Percentiles rank a stretch among this genome's conserved stretches.
Conservation (phyloP, 306 rosid genomes). For the Lathyrus aphaca region DNA sequence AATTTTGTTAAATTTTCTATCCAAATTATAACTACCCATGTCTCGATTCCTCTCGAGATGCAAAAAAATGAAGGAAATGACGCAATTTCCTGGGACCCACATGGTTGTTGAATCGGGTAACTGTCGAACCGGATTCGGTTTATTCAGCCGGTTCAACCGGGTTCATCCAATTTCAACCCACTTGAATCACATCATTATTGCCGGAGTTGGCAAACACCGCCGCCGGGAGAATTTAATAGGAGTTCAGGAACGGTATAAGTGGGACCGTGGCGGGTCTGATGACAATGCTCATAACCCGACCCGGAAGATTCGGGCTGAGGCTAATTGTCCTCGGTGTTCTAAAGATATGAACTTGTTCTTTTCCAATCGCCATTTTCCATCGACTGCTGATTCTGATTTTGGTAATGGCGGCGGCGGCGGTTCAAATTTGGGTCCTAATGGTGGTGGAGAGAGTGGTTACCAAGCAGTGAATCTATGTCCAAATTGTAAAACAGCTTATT, state of each 20-base stretch:
- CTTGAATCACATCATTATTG: constrained; percentile 49
- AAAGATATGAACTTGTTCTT: constrained; percentile 74
- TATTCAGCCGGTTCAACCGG: constrained; percentile 44
- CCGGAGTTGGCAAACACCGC: constrained; percentile 43
- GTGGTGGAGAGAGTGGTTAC: constrained; percentile 44
- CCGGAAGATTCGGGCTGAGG: constrained; percentile 86
- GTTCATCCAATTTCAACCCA: constrained; percentile 59
- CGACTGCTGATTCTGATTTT: constrained; percentile 23
- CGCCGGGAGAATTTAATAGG: constrained; percentile 60
- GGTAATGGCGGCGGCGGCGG: not conserved
- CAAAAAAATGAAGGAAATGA: constrained; percentile 56
- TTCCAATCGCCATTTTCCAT: constrained; percentile 60
- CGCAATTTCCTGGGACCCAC: constrained; percentile 42
- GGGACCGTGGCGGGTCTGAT: constrained; percentile 93
- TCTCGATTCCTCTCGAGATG: constrained; percentile 66
- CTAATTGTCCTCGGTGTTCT: constrained; percentile 88
- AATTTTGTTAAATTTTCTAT: constrained; percentile 4
- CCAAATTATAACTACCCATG: constrained; percentile 44
- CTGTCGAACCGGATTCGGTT: constrained; percentile 32
- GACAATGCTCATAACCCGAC: constrained; percentile 40
- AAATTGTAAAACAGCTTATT: constrained; percentile 82
- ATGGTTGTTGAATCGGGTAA: constrained; percentile 2
- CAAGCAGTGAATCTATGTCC: constrained; percentile 87
- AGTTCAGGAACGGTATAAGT: constrained; percentile 80
- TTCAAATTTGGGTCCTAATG: constrained; percentile 16